These are phyloP conservation scores for Penicillium fuscoglaucum DNA, from an alignment of 2,329 filamentous ascomycete genomes.

Conservation along the genomic window DNA sequence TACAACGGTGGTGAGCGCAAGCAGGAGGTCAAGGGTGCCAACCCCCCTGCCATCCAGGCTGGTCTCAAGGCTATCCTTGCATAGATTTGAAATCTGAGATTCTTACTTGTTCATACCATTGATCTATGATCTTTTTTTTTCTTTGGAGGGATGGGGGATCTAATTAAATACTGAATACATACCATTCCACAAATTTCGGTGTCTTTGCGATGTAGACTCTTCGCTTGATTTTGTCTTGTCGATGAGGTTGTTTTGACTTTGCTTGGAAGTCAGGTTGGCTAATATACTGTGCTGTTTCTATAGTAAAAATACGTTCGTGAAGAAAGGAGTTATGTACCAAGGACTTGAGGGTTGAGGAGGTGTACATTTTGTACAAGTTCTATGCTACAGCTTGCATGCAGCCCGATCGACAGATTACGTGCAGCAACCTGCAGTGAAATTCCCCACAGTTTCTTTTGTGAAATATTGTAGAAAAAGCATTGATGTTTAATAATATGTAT, in stretches of 20 bases:
- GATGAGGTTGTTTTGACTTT: not conserved
- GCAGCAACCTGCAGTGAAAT: slow-evolving; percentile 1
- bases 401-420: not conserved
- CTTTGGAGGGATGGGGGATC: not conserved
- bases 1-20: slow-evolving; percentile 78
- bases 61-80: slow-evolving; percentile 29
- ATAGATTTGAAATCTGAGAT: slow-evolving; percentile 15
- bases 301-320: too few species aligned
- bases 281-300: not conserved
- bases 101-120: slow-evolving; percentile 8
- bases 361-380: not conserved
- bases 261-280: not conserved
- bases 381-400: not conserved
- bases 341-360: not conserved
- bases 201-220: not conserved
- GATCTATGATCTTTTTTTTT: not conserved
- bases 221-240: not conserved
- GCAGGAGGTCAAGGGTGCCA: slow-evolving; percentile 75
- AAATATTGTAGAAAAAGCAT: not conserved
- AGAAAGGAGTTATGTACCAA: too few species aligned
- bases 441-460: not conserved
- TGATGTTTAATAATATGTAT: not conserved
- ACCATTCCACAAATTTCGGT: not conserved
- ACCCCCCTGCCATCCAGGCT: slow-evolving; percentile 65
- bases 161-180: slow-evolving; percentile 8